Conservation (phyloP, 2,329 filamentous ascomycete species). For the Curvularia hawaiiensis region DNA sequence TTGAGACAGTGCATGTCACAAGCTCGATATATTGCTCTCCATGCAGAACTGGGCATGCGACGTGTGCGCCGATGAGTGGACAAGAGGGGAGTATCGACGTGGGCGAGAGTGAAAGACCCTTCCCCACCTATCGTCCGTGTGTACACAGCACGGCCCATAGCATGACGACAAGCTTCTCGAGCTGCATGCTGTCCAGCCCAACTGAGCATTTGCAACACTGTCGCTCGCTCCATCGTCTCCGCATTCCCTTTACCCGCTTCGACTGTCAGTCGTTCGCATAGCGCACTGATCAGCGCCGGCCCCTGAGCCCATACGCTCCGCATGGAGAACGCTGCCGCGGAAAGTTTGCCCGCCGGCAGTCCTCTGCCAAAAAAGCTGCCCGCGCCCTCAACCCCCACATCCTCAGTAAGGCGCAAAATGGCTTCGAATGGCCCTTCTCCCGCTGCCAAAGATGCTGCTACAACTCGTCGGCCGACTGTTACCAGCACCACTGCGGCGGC, state of each 20-base stretch:
- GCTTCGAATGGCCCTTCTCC: constrained; percentile 37
- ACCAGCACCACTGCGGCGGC: constrained; percentile 19
- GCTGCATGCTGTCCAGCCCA: background rate
- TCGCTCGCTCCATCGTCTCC: background rate
- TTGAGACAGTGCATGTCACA: background rate
- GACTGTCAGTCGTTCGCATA: background rate
- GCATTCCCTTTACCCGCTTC: background rate
- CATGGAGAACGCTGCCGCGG: constrained; percentile 14
- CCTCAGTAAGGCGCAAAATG: constrained; percentile 41
- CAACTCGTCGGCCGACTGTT: constrained; percentile 37
- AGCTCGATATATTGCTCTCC: background rate
- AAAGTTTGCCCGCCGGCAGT: constrained; percentile 13
- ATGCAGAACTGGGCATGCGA: background rate
- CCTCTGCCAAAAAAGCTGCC: constrained; percentile 26
- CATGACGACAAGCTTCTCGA: background rate
- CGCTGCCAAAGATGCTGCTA: constrained; percentile 34
- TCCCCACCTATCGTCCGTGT: constrained; percentile 1
- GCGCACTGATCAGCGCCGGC: constrained; percentile 10
- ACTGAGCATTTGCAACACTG: background rate
- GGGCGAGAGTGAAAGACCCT: background rate
- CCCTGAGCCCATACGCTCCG: constrained; percentile 5
- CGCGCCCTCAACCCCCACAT: constrained; percentile 34
- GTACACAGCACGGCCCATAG: constrained; percentile 3
- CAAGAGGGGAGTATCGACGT: background rate
- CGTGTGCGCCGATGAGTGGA: background rate